A percentile compares a stretch with the other conserved stretches of the same genome.
Evolutionary conservation across 108 stramenopile species (phyloP).

Genomic region (Chaetoceros tenuissimus): DNA sequence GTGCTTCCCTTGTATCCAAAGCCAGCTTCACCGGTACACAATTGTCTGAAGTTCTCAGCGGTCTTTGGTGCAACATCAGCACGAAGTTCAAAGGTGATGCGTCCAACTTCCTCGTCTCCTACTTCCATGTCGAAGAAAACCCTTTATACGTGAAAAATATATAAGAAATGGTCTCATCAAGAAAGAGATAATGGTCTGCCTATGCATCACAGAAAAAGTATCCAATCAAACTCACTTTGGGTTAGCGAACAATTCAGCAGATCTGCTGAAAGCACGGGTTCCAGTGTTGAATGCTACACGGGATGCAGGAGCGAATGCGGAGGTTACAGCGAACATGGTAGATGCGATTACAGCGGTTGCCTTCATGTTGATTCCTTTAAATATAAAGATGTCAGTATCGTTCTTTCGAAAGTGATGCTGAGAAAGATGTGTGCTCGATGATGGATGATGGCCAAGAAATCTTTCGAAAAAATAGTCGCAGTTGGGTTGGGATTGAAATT

Average conservation of each 20-base stretch:
- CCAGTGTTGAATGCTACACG: conserved; percentile 32
- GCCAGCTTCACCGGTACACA: conserved; percentile 94
- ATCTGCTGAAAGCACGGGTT: conserved; percentile 58
- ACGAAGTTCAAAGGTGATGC: conserved; percentile 90
- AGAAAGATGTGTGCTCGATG: too few species aligned
- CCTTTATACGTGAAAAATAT: conserved; percentile 3
- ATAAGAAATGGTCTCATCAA: conserved; percentile 2
- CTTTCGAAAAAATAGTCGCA: too few species aligned
- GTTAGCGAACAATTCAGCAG: conserved; percentile 54
- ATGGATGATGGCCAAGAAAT: too few species aligned
- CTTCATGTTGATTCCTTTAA: conserved; percentile 17
- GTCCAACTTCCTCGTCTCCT: conserved; percentile 79
- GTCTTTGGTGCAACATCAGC: conserved; percentile 95
- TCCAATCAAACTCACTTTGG: conserved; percentile 37
- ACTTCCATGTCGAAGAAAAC: conserved; percentile 94
- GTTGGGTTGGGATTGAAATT: too few species aligned
- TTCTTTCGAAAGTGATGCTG: background rate
- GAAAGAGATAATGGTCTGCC: background rate
- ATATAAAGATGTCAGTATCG: background rate
- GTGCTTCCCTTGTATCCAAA: conserved; percentile 85
- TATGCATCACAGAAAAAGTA: background rate
- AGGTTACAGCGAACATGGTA: conserved; percentile 16
- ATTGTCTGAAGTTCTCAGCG: conserved; percentile 88
- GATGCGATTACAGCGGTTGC: conserved; percentile 23
- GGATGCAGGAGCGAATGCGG: conserved; percentile 47